These are phyloP conservation scores for Mycena galericulata DNA, from an alignment of 768 basidiomycete genomes.

Conservation along the genomic window DNA sequence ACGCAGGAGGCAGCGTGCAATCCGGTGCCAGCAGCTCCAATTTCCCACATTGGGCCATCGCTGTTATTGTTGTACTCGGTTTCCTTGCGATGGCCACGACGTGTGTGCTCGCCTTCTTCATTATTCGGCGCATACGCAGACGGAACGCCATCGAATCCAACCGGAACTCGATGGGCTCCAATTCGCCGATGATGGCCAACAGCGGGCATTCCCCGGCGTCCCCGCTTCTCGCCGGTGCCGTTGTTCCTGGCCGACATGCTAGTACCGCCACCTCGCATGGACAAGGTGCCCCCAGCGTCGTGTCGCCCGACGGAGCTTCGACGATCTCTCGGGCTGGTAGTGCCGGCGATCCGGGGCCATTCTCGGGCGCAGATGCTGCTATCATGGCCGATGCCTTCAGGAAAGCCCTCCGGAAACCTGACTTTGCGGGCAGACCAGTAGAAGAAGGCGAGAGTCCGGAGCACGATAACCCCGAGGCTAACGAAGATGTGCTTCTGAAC, in stretches of 20 bases:
- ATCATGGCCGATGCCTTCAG: conserved; percentile 95
- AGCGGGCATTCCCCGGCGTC: conserved; percentile 60
- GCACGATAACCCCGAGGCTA: conserved; percentile 45
- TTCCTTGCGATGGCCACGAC: conserved; percentile 83
- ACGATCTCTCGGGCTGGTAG: conserved; percentile 73
- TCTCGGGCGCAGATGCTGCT: conserved; percentile 88
- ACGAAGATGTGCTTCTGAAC: conserved; percentile 63
- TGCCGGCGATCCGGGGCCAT: conserved; percentile 73
- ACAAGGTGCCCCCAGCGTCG: conserved; percentile 54
- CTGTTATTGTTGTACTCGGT: conserved; percentile 88
- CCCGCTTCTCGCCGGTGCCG: conserved; percentile 57
- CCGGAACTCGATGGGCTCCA: conserved; percentile 82
- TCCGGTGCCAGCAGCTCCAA: conserved; percentile 44
- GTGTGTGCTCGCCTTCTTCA: conserved; percentile 76
- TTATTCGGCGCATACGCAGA: conserved; percentile 75
- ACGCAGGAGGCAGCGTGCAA: conserved; percentile 63
- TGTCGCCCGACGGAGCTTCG: conserved; percentile 80
- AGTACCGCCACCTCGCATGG: conserved; percentile 47
- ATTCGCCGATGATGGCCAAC: conserved; percentile 86
- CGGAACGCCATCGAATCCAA: conserved; percentile 61
- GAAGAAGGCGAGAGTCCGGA: conserved; percentile 81
- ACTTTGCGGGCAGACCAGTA: conserved; percentile 77
- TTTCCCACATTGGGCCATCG: conserved; percentile 93
- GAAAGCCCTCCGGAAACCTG: conserved; percentile 88
- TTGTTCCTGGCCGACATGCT: conserved; percentile 42